Base-by-base conservation (phyloP, 306 rosid genomes). In the Sechiopsis laciniata region DNA sequence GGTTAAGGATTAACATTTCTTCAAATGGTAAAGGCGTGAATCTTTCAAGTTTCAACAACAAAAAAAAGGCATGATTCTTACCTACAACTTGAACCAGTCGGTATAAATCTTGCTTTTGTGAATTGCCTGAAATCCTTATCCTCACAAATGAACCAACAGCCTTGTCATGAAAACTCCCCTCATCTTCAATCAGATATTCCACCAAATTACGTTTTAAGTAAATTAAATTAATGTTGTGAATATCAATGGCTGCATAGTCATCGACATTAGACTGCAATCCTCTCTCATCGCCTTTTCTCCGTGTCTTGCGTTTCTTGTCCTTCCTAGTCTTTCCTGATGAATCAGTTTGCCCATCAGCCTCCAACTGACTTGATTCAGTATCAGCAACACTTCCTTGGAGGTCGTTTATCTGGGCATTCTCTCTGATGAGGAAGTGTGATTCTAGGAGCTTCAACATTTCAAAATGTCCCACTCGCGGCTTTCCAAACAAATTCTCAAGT, bases 391-490 rank as follows among this genome's bases (percentile, higher is more conserved):
- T 89, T 46, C 90, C 96, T 81, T 89, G 97, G 65, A 79, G 83
- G 79, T 89, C 93, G 75, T 89, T 97, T 66, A 74, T 85, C 79
- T 75, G 92, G 56, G 90, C 82, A 83, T 89, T 96, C 78, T 89
- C 99, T 78, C 87, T 95, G 59, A 91, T 26, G 74, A 91, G 85
- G 84, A 95, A 95, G 78, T 95, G 99, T 75, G 99, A 88, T 74
- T 95, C 99, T 67, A 95, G 97, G 76, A 95, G 96, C 87, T 91
- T 95, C 76, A 95, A 85, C 99, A 89, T 95, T 85, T 95, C 99
- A 81, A 95, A 95, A 89, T 95, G 99, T 45, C 99, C 99, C 81
- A 95, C 99, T 62, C 96, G 94, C 55, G 96, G 96, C 81, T 95
- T 95, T 51, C 99, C 97, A 85, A 95, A 95, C 76, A 95, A 76